These are phyloP conservation scores for Marasmius tenuissimus DNA, from an alignment of 1,284 basidiomycete genomes.

Conservation along the genomic window DNA sequence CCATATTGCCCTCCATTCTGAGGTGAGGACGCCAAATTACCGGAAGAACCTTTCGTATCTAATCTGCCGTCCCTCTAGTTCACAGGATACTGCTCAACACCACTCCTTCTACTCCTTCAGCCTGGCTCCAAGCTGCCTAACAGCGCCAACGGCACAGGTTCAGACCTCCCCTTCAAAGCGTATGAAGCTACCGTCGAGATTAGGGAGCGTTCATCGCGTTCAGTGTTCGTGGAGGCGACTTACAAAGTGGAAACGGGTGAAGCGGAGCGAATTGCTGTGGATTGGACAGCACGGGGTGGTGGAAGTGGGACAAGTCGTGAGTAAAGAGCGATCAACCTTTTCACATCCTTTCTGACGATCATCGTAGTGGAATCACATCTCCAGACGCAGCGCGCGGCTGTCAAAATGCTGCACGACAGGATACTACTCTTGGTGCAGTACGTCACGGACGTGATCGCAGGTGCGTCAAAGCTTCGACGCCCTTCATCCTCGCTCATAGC, in stretches of 20 bases:
- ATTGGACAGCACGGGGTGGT: conserved; percentile 91
- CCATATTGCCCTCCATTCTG: conserved; percentile 85
- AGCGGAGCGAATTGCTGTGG: conserved; percentile 97
- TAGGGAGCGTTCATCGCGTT: conserved; percentile 70
- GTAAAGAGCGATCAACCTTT: conserved; percentile 25
- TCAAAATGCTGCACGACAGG: conserved; percentile 94
- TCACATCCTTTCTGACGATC: conserved; percentile 1
- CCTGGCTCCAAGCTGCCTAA: conserved; percentile 48
- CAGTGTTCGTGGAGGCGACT: conserved; percentile 79
- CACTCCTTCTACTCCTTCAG: conserved; percentile 73
- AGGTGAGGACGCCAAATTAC: conserved; percentile 44
- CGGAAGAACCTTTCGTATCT: background rate
- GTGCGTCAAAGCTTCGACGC: conserved; percentile 37
- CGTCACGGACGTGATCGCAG: conserved; percentile 71
- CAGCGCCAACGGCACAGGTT: conserved; percentile 55
- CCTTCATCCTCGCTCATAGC: background rate
- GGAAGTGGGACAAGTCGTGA: conserved; percentile 78
- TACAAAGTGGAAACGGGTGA: conserved; percentile 96
- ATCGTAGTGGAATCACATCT: conserved; percentile 83
- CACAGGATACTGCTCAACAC: conserved; percentile 70
- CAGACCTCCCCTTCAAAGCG: conserved; percentile 83
- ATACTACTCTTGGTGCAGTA: conserved; percentile 84
- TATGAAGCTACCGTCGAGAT: conserved; percentile 88
- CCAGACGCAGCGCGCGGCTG: conserved; percentile 89
- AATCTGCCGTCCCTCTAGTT: conserved; percentile 45